Base-by-base conservation (phyloP, 2,329 filamentous ascomycete species). In the Aspergillus sp. region DNA sequence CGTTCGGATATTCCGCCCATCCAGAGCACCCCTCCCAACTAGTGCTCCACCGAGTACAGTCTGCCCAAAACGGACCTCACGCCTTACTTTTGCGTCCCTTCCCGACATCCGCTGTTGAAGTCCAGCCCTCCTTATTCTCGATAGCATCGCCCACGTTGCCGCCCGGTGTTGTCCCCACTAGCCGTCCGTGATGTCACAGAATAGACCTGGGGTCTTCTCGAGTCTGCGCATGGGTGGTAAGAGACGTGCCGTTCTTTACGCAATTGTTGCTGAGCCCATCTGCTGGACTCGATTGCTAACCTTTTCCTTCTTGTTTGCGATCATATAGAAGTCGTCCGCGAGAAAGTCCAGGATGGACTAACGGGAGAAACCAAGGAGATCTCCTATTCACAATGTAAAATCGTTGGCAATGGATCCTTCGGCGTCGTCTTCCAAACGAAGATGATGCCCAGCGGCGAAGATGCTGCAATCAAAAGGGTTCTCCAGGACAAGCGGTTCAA, bases 401-500 rank as follows among this genome's bases (percentile, higher is more conserved):
- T 99, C 73, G 95, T 99, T 52, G 95, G 95, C 77, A 99, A 99
- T 81, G 95, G 95, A 69, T 98, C 94, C 38, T 99, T 99, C 71
- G 95, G 95, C 67, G 94, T 99, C 54, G 95, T 99, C 66, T 99
- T 99, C 79, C 95, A 99, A 82, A 99, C 95, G 60, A 98, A 98
- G 83, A 86, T 99, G 72, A 94, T 94, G 63, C 95, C 95, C n/a
- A 95, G 91, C 65, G 94, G 94, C 66, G 95, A 99, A 79, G 95
- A 99, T 81, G 95, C 95, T 57, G 95, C 95, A 76, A 99, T 99
- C 84, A 99, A 99, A 85, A 90, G 95, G 71, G 95, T 99, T 62
- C 86, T 99, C 61, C 95, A 99, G 76, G 95, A 99, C 84, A 99
- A 99, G 85, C 88, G 95, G 75, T 99, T 99, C 88, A 99, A 99